phyloP scores from a whole-genome alignment of 78 protist species.

The Cavenderia fasciculata region DNA sequence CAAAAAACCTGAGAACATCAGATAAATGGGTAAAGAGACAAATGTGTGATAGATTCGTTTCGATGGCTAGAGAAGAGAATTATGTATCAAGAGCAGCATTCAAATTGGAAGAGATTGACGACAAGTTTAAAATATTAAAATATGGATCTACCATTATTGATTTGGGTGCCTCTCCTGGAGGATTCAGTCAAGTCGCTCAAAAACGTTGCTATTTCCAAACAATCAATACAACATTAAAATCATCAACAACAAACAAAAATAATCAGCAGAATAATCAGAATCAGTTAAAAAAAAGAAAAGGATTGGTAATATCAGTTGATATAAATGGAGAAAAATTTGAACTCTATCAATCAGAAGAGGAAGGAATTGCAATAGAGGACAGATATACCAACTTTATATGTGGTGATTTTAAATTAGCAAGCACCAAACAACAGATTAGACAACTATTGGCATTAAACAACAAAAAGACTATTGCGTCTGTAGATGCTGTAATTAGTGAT shows the following conservation, averaged over 20 bases:
- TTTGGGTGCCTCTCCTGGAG: constrained; percentile 63
- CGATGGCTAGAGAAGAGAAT: neutral
- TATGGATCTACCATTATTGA: constrained; percentile 14
- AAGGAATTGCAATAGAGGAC: too few relatives aligned
- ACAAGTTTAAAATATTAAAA: constrained; percentile 4
- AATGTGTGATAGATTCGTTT: constrained; percentile 38
- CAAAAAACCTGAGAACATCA: constrained; percentile 7
- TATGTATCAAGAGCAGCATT: constrained; percentile 49
- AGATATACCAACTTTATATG: constrained; percentile 10
- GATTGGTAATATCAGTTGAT: constrained; percentile 38
- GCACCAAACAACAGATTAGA: neutral
- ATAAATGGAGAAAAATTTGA: neutral
- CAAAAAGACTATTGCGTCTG: neutral
- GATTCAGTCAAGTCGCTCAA: constrained; percentile 40
- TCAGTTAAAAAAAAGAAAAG: too few relatives aligned
- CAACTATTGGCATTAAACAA: neutral
- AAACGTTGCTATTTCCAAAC: neutral
- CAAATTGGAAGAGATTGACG: constrained; percentile 31
- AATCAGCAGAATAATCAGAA: too few relatives aligned
- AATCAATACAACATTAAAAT: too few relatives aligned
- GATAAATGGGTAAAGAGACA: constrained; percentile 70
- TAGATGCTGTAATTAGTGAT: constrained; percentile 48
- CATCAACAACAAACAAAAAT: too few relatives aligned
- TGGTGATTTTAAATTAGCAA: constrained; percentile 21
- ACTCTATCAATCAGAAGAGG: neutral